Percentiles rank a stretch among this genome's conserved stretches.
These are phyloP conservation scores for Avena atlantica DNA, from an alignment of 176 grass and related monocot species.

Conservation along the genomic window DNA sequence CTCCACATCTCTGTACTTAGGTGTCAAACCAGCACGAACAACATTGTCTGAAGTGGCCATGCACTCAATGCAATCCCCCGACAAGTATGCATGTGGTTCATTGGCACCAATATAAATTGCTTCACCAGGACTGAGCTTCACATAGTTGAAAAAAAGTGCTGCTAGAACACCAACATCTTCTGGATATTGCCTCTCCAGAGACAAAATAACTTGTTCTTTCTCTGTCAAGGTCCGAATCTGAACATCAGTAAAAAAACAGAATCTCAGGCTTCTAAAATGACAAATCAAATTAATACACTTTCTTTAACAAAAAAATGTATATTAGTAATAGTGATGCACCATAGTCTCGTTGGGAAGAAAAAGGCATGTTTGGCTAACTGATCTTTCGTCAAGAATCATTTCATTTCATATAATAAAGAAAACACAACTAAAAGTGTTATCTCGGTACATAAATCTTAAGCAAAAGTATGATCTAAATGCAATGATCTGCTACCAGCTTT, in stretches of 20 bases:
- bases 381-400: not conserved
- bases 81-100: conserved; percentile 91
- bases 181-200: conserved; percentile 67
- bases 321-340: not conserved
- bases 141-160: conserved; percentile 81
- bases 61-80: conserved; percentile 87
- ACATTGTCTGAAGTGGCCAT: conserved; percentile 97
- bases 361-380: not conserved
- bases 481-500: not conserved
- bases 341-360: not conserved
- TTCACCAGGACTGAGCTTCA: conserved; percentile 86
- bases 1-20: conserved; percentile 85
- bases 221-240: conserved; percentile 80
- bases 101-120: conserved; percentile 82
- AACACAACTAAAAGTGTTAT: no score
- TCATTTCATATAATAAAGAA: no score
- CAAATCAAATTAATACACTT: conserved; percentile 1
- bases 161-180: conserved; percentile 86
- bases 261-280: not conserved
- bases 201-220: conserved; percentile 76
- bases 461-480: not conserved
- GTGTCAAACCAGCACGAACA: conserved; percentile 87
- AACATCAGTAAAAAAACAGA: not conserved
- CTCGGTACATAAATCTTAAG: no score
- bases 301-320: not conserved